These are phyloP conservation scores for Myxozyma neotropica DNA, from an alignment of 805 yeast species.

Conservation along the genomic window DNA sequence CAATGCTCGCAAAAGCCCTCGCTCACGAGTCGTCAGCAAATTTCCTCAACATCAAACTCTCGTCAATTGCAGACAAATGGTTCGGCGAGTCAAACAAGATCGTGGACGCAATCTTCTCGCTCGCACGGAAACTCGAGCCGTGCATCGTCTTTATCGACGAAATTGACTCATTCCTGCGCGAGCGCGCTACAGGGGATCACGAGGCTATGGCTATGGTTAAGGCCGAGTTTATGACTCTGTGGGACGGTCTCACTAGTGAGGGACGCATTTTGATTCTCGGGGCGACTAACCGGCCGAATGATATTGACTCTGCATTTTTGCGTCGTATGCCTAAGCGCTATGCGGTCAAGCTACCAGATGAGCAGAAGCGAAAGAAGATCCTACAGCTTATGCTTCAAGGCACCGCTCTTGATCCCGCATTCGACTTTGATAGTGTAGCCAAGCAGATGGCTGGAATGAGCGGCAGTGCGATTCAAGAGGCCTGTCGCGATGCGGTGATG, in stretches of 20 bases:
- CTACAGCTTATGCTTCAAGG: slow-evolving; percentile 67
- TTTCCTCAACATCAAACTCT: slow-evolving; percentile 88
- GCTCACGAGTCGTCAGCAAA: slow-evolving; percentile 92
- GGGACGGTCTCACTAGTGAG: slow-evolving; percentile 84
- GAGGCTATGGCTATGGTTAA: slow-evolving; percentile 93
- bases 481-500: slow-evolving; percentile 92
- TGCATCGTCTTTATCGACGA: slow-evolving; percentile 95
- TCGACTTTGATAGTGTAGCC: slow-evolving; percentile 65
- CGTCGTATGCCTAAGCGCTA: slow-evolving; percentile 92
- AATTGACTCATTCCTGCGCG: slow-evolving; percentile 90
- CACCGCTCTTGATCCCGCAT: slow-evolving; percentile 59
- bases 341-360: slow-evolving; percentile 71
- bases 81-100: slow-evolving; percentile 95
- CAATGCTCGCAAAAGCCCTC: slow-evolving; percentile 94
- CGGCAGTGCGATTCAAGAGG: slow-evolving; percentile 89
- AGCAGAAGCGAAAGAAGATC: slow-evolving; percentile 68
- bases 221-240: slow-evolving; percentile 95
- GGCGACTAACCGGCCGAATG: slow-evolving; percentile 90
- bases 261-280: slow-evolving; percentile 80
- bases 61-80: slow-evolving; percentile 95
- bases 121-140: slow-evolving; percentile 88
- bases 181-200: slow-evolving; percentile 80
- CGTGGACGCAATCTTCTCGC: slow-evolving; percentile 87
- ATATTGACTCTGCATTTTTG: slow-evolving; percentile 88
- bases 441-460: slow-evolving; percentile 70